A percentile compares a stretch with the other conserved stretches of the same genome.
phyloP scores from a whole-genome alignment of 75 land plant genomes.

The Cunninghamia lanceolata region DNA sequence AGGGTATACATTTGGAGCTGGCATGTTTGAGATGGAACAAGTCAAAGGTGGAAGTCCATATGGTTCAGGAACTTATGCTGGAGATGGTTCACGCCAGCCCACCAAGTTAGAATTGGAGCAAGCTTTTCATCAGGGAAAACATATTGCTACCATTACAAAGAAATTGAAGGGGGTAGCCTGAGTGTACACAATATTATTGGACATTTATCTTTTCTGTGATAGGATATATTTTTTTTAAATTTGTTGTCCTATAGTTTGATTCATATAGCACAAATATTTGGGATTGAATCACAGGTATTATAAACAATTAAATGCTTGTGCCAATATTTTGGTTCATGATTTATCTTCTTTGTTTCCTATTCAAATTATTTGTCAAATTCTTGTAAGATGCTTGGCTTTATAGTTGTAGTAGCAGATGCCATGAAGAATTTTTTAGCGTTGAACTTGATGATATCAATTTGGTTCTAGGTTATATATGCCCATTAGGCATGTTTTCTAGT shows the following conservation, averaged over 20 bases:
- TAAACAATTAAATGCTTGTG: conserved; percentile 1
- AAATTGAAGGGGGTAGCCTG: conserved; percentile 61
- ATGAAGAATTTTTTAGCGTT: background rate
- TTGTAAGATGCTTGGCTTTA: background rate
- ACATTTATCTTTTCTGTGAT: background rate
- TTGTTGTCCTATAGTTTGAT: background rate
- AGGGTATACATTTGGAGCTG: conserved; percentile 86
- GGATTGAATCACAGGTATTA: conserved; percentile 2
- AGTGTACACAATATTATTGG: background rate
- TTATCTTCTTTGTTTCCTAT: background rate
- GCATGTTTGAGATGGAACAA: conserved; percentile 88
- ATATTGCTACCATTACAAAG: conserved; percentile 80
- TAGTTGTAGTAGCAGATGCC: background rate
- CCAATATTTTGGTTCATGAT: background rate
- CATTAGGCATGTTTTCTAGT: background rate
- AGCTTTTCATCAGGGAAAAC: conserved; percentile 91
- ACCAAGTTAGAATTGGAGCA: conserved; percentile 73
- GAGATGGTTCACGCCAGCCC: conserved; percentile 84
- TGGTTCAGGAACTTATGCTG: conserved; percentile 91
- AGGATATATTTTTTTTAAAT: background rate
- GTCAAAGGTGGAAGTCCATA: conserved; percentile 88
- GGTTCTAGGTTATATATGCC: background rate
- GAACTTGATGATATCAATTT: background rate
- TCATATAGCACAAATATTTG: background rate
- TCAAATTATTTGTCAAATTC: conserved; percentile 7